A percentile compares a stretch with the other conserved stretches of the same genome.
Conservation (phyloP, 192 early-diverging fungal species). For the Entomortierella chlamydospora region DNA sequence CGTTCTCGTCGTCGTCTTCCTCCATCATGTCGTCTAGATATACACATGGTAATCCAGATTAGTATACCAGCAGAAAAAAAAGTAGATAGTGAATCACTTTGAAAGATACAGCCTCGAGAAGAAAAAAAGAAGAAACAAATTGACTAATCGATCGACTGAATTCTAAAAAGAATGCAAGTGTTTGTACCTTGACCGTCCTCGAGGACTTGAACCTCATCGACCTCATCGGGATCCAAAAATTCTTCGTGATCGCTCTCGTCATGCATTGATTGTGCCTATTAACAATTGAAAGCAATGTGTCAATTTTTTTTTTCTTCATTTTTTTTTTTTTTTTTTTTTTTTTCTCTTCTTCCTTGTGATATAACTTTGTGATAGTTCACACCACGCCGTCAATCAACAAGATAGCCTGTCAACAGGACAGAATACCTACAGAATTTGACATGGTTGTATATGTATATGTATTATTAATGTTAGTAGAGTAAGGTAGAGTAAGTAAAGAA, state of each 20-base stretch:
- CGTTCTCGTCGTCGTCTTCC: conserved; percentile 55
- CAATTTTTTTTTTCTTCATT: not conserved
- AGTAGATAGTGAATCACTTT: not conserved
- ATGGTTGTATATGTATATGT: not conserved
- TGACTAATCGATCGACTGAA: too few species aligned
- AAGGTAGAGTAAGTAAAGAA: too few species aligned
- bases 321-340: not conserved
- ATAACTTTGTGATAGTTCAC: too few species aligned
- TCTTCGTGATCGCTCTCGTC: conserved; percentile 62
- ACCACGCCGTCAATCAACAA: too few species aligned
- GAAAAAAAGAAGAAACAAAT: not conserved
- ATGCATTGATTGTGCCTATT: conserved; percentile 56
- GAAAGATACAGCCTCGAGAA: not conserved
- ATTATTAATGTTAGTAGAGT: not conserved
- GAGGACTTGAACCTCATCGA: conserved; percentile 62
- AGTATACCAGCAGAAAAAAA: too few species aligned
- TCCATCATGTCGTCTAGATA: conserved; percentile 57
- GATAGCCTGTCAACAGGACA: too few species aligned
- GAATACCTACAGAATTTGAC: conserved; percentile 2
- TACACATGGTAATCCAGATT: not conserved
- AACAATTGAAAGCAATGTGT: not conserved
- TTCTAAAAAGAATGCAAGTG: not conserved
- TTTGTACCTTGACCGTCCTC: conserved; percentile 49
- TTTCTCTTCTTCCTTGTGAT: too few species aligned
- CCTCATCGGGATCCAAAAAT: conserved; percentile 62